Evolutionary conservation across 192 early-diverging fungal species (phyloP), one percentile per base, ranked within the genome.

Genomic region (Podila clonocystis): DNA sequence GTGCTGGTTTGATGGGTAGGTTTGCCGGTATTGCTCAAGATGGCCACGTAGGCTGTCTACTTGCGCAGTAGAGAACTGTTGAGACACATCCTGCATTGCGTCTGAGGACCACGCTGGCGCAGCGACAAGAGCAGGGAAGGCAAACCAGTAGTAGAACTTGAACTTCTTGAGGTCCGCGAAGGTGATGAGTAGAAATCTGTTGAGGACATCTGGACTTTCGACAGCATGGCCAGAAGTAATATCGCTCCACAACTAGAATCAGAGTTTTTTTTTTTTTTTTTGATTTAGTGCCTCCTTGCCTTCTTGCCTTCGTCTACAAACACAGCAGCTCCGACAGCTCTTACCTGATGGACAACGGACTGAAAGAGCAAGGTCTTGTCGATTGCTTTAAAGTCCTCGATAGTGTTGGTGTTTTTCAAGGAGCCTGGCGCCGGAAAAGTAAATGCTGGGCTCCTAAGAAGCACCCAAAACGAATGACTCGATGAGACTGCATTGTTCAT

Each of bases 141-240:
- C 94, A 70, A 96, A 96, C 96, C 96, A 97, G 78, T 96, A 97
- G 77, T 92, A 94, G 76, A 95, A 99, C 72, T 89, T 92, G 88
- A 95, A 98, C 79, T 95, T 95, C 76, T 99, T 99, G 65, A 99
- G 74, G 82, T 99, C 97, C 1, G 97, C 95, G 86, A 96, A 98
- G n/a, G 97, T 93, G 19, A 98, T 58, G 31, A 97, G 74, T 15
- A 93, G 63, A 75, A 98, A 98, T 17, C 82, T 86, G 61, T 87
- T 88, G 38, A 99, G 85, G 12, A 93, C 74, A 30, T 71, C 72
- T 1, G 97, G 97, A 30, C 88, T 36, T 33, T 69, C 29, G 0
- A 93, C 73, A 0, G 93, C 93, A 17, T 78, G 73, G 8, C 96
- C 94, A 59, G 88, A 88, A 9, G 57, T 70, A 12, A 97, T 95